Conservation (phyloP, 2,329 filamentous ascomycete genomes). For the Trichoderma atrobrunneum region DNA sequence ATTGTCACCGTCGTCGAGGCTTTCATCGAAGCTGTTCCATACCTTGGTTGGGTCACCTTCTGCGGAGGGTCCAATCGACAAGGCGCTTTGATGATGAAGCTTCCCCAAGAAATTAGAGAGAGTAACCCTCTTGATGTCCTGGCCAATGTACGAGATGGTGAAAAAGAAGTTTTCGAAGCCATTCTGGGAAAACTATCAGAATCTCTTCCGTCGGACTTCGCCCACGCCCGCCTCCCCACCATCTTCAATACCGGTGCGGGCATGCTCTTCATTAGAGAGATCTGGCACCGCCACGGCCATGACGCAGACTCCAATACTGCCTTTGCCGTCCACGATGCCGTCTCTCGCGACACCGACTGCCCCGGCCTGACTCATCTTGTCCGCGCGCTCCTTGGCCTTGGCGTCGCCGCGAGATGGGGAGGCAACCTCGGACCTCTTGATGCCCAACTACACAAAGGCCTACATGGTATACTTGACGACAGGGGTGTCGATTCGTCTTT, state of each 20-base stretch:
- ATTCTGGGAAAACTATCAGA: conserved; percentile 39
- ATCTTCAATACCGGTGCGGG: conserved; percentile 44
- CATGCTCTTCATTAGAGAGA: conserved; percentile 46
- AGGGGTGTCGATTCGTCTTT: conserved; percentile 42
- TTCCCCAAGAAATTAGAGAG: conserved; percentile 58
- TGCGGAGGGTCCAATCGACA: conserved; percentile 86
- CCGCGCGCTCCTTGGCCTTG: conserved; percentile 67
- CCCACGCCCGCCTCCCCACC: conserved; percentile 40
- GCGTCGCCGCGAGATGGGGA: conserved; percentile 72
- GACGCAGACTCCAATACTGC: conserved; percentile 57
- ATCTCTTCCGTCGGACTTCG: conserved; percentile 41
- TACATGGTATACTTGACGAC: conserved; percentile 42
- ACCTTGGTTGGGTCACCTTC: conserved; percentile 72
- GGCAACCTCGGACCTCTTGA: conserved; percentile 55
- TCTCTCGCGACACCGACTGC: conserved; percentile 63
- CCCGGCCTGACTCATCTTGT: conserved; percentile 73
- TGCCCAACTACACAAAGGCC: conserved; percentile 39
- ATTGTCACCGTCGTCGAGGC: conserved; percentile 78
- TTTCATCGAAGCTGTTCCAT: conserved; percentile 65
- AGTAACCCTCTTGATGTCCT: conserved; percentile 59
- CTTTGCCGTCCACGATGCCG: conserved; percentile 68
- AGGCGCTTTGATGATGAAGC: conserved; percentile 71
- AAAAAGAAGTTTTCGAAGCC: conserved; percentile 35
- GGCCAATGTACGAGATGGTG: conserved; percentile 26
- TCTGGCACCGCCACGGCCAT: conserved; percentile 52